phyloP scores from a whole-genome alignment of 2,329 filamentous ascomycete genomes.

The Trichoderma sp. region DNA sequence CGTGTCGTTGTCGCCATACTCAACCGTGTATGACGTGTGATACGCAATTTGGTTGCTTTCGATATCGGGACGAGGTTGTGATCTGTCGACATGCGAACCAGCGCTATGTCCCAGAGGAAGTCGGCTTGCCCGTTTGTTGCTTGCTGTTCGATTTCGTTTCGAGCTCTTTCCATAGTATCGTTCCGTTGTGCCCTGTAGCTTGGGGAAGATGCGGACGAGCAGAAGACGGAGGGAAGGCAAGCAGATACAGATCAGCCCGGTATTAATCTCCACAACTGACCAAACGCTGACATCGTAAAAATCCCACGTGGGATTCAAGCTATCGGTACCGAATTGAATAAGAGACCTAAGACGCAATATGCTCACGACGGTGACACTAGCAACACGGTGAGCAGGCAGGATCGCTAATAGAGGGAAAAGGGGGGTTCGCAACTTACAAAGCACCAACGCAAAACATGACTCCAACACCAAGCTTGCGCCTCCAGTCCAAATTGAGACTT shows the following conservation, averaged over 20 bases:
- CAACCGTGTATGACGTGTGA: conserved; percentile 37
- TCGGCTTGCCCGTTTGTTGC: conserved; percentile 19
- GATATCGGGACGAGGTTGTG: conserved; percentile 23
- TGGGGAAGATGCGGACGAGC: conserved; percentile 40
- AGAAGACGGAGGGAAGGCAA: conserved; percentile 38
- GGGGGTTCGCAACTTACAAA: conserved; percentile 36
- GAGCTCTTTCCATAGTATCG: conserved; percentile 31
- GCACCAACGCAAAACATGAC: conserved; percentile 52
- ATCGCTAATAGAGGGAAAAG: not conserved
- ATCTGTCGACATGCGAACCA: conserved; percentile 28
- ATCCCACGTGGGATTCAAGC: conserved; percentile 37
- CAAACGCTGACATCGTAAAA: conserved; percentile 33
- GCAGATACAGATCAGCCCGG: conserved; percentile 41
- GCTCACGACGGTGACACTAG: conserved; percentile 39
- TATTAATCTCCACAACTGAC: conserved; percentile 41
- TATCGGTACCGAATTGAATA: conserved; percentile 31
- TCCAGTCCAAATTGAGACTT: conserved; percentile 43
- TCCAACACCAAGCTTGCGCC: conserved; percentile 48
- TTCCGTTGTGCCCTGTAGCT: conserved; percentile 32
- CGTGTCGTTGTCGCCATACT: conserved; percentile 27
- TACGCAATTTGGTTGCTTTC: conserved; percentile 33
- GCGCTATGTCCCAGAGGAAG: conserved; percentile 25
- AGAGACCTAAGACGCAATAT: conserved; percentile 38
- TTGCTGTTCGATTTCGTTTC: conserved; percentile 20
- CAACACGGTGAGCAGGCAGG: not conserved